A percentile compares a stretch with the other conserved stretches of the same genome.
Conservation (phyloP, 2,329 filamentous ascomycete genomes). For the Fusarium graminum region DNA sequence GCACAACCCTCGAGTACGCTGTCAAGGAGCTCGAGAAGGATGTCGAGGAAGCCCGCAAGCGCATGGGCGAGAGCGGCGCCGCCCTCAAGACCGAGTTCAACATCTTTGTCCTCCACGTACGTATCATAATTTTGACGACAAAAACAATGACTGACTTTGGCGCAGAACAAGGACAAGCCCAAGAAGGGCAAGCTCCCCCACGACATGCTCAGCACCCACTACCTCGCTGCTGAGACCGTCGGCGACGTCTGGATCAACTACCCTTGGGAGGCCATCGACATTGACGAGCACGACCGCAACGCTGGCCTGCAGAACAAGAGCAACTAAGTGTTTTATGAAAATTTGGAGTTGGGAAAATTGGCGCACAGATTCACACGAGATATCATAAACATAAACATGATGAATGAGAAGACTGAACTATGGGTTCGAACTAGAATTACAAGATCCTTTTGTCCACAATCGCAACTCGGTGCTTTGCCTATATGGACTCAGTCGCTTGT, state of each 20-base stretch:
- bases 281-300: conserved; percentile 87
- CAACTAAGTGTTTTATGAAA: conserved; percentile 39
- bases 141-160: conserved; percentile 15
- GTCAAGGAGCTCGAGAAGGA: conserved; percentile 96
- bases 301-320: conserved; percentile 64
- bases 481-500: neutral
- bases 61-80: conserved; percentile 71
- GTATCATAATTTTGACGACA: conserved; percentile 49
- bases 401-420: conserved; percentile 26
- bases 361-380: conserved; percentile 28
- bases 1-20: conserved; percentile 93
- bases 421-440: conserved; percentile 17
- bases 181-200: conserved; percentile 91
- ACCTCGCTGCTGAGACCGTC: conserved; percentile 88
- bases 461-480: neutral
- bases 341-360: conserved; percentile 42
- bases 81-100: conserved; percentile 83
- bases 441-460: neutral
- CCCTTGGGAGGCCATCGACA: conserved; percentile 96
- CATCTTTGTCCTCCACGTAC: conserved; percentile 94
- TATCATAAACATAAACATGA: conserved; percentile 30
- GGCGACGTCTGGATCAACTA: conserved; percentile 99
- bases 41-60: conserved; percentile 82
- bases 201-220: conserved; percentile 81
- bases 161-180: conserved; percentile 92